Evolutionary conservation across 371 early-diverging fungal species (phyloP), one percentile per base, ranked within the genome.

Genomic region (Lichtheimia corymbifera): DNA sequence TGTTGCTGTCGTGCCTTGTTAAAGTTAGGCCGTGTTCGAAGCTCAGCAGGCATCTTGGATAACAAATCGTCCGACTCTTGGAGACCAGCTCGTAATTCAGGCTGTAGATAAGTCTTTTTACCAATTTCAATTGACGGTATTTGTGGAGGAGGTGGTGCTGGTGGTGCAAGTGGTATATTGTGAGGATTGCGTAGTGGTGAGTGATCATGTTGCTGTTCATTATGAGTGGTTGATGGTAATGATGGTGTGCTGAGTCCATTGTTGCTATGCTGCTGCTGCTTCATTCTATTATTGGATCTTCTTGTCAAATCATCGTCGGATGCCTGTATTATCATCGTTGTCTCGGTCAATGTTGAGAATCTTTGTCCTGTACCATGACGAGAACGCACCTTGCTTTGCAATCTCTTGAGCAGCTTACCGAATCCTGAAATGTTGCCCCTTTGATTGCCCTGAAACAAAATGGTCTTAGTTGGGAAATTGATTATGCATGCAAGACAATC

Each of bases 351-450:
- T 35, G 13, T 18, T 20, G 20, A 30, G 9, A 40, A 17, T 28
- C 28, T 40, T 27, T 35, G 27, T 40, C n/a, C 27, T 54, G 40
- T 18, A 9, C 15, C 2, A 20, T 14, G 40, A 20, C 22, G 13
- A 14, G 12, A 25, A 30, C 54, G 11, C 58, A 59, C 59, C 59
- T 59, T 64, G 58, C 64, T 54, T 40, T 28, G 59, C 24, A 64
- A 47, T 40, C 54, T 58, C 43, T 58, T 59, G 28, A 64, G 53
- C 11, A 64, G 52, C 54, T 64, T 64, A 17, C 64, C 64, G 27
- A 64, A 44, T 13, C 64, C 64, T 41, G 47, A 47, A 5, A 47
- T 54, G 20, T 54, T 54, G 17, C 54, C 20, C 40, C 20, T 35
- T 20, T 40, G 54, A 18, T 54, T 54, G 15, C 35, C 27, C 35